Evolutionary conservation across 2,329 filamentous ascomycete genomes (phyloP).

Genomic region (Aspergillus candidus): DNA sequence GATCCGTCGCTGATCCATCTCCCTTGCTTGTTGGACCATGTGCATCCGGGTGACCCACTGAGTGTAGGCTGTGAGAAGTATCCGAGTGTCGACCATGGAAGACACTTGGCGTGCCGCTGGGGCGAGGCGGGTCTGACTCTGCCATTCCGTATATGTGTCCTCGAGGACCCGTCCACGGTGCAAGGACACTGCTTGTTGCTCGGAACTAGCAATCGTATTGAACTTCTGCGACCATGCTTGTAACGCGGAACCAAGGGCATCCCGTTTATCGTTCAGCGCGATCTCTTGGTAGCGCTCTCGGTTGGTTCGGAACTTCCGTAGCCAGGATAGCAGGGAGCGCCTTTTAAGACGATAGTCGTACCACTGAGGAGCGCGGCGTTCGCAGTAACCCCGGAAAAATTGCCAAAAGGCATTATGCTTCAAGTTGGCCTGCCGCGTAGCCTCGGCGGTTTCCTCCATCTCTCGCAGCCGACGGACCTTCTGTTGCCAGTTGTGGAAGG

Average conservation of each 20-base stretch:
- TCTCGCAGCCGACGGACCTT: conserved; percentile 33
- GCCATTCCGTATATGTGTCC: conserved; percentile 39
- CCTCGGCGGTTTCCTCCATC: conserved; percentile 29
- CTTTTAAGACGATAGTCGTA: conserved; percentile 37
- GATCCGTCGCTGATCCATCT: conserved; percentile 48
- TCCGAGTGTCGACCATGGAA: conserved; percentile 39
- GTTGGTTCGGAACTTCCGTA: conserved; percentile 34
- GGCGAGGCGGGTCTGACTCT: conserved; percentile 36
- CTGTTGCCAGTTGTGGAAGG: conserved; percentile 49
- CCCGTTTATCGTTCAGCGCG: conserved; percentile 25
- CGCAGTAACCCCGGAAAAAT: conserved; percentile 43
- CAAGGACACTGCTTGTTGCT: conserved; percentile 27
- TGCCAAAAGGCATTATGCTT: conserved; percentile 33
- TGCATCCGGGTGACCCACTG: conserved; percentile 46
- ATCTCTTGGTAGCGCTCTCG: conserved; percentile 37
- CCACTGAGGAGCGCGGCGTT: conserved; percentile 39
- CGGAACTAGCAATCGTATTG: conserved; percentile 20
- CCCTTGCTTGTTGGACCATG: conserved; percentile 43
- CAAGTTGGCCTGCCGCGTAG: conserved; percentile 25
- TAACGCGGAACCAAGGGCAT: conserved; percentile 23
- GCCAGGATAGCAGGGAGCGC: conserved; percentile 37
- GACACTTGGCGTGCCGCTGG: conserved; percentile 40
- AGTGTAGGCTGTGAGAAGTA: conserved; percentile 43
- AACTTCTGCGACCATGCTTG: conserved; percentile 32
- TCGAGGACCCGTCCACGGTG: conserved; percentile 30